These are phyloP conservation scores for Didymella segeticola DNA, from an alignment of 2,329 filamentous ascomycete species.

Conservation along the genomic window DNA sequence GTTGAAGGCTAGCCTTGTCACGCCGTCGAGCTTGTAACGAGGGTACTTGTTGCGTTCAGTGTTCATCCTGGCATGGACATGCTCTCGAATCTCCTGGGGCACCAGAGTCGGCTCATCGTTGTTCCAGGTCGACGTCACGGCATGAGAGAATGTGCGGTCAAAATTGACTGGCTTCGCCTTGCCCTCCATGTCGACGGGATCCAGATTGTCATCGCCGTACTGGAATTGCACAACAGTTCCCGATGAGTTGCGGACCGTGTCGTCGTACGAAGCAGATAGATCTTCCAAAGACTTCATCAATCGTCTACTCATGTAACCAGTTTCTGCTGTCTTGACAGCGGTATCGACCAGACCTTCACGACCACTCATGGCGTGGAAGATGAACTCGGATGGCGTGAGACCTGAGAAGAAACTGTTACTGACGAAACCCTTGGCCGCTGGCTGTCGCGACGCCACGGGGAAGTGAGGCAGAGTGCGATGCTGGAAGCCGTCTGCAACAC, in stretches of 20 bases:
- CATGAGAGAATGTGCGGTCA: slow-evolving; percentile 85
- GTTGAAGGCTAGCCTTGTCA: slow-evolving; percentile 67
- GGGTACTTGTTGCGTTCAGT: slow-evolving; percentile 66
- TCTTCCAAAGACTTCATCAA: slow-evolving; percentile 98
- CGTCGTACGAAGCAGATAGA: slow-evolving; percentile 89
- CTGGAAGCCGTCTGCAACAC: slow-evolving; percentile 95
- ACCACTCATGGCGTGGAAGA: slow-evolving; percentile 98
- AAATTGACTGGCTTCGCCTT: slow-evolving; percentile 92
- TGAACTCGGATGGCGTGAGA: slow-evolving; percentile 86
- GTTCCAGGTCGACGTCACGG: slow-evolving; percentile 76
- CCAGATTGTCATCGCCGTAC: slow-evolving; percentile 93
- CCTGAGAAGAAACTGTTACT: slow-evolving; percentile 97
- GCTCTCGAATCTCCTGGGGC: slow-evolving; percentile 73
- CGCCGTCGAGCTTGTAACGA: slow-evolving; percentile 42
- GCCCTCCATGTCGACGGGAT: slow-evolving; percentile 98
- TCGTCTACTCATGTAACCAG: slow-evolving; percentile 97
- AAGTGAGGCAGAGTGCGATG: slow-evolving; percentile 95
- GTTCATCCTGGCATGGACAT: slow-evolving; percentile 73
- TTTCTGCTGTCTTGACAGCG: slow-evolving; percentile 98
- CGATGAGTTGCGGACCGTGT: slow-evolving; percentile 90
- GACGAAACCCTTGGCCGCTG: slow-evolving; percentile 96
- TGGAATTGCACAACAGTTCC: slow-evolving; percentile 94
- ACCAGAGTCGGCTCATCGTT: slow-evolving; percentile 76
- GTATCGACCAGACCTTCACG: slow-evolving; percentile 99
- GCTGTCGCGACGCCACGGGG: slow-evolving; percentile 87